Conservation (phyloP, 1,284 basidiomycete species). For the Cryptococcus amylolentus region DNA sequence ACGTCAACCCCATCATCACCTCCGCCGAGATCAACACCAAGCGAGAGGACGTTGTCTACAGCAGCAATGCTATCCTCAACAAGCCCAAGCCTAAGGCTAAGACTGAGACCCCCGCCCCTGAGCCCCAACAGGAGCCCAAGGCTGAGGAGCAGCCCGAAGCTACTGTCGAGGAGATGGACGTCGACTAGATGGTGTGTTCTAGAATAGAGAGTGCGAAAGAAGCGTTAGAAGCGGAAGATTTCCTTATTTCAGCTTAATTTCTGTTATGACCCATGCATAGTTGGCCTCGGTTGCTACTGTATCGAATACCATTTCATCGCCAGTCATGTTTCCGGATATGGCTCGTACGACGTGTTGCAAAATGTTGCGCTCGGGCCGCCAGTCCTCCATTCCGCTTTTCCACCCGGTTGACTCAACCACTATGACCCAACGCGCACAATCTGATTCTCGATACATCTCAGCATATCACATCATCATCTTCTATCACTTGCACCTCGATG, state of each 20-base stretch:
- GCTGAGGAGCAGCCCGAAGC: slow-evolving; percentile 55
- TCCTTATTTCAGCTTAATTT: not conserved
- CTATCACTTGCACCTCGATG: too few species aligned
- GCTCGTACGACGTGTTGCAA: too few species aligned
- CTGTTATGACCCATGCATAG: not conserved
- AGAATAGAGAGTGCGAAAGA: not conserved
- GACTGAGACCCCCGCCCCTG: slow-evolving; percentile 50
- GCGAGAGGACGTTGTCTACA: slow-evolving; percentile 82
- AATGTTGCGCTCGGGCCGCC: too few species aligned
- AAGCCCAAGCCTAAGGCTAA: slow-evolving; percentile 77
- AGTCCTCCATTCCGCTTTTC: not conserved
- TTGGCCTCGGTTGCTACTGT: not conserved
- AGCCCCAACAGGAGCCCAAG: slow-evolving; percentile 47
- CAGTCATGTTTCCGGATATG: not conserved
- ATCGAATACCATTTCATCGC: not conserved
- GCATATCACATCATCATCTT: not conserved
- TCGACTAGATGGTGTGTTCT: slow-evolving; percentile 30
- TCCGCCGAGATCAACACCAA: slow-evolving; percentile 78
- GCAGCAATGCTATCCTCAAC: slow-evolving; percentile 75
- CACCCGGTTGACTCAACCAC: not conserved
- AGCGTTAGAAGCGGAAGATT: slow-evolving; percentile 1
- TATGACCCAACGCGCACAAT: not conserved
- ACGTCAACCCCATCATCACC: slow-evolving; percentile 75
- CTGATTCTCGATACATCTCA: not conserved
- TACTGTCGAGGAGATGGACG: slow-evolving; percentile 44